These are phyloP conservation scores for Ambispora gerdemannii DNA, from an alignment of 192 early-diverging fungal genomes.

Conservation along the genomic window DNA sequence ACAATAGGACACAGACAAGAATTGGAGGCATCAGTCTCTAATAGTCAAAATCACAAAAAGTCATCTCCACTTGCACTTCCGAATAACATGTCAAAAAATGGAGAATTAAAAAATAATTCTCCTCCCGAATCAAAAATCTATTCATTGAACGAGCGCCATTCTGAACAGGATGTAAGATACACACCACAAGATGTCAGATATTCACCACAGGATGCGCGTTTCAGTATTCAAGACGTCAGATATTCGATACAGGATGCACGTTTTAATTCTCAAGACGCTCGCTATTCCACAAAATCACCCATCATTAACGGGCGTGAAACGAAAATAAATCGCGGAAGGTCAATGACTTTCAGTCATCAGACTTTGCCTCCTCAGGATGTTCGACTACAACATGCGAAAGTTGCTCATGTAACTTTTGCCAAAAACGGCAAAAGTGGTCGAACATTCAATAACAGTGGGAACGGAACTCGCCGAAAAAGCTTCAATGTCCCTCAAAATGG, in stretches of 20 bases:
- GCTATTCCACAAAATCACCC: not conserved
- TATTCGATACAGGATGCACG: slow-evolving; percentile 1
- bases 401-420: no score
- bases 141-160: not conserved
- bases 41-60: no score
- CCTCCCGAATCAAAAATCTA: not conserved
- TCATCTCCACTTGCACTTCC: no score
- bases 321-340: slow-evolving; percentile 6
- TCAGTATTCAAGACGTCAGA: not conserved
- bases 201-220: slow-evolving; percentile 27
- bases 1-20: slow-evolving; percentile 23
- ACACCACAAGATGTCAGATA: slow-evolving; percentile 1
- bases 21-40: no score
- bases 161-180: not conserved
- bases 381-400: no score
- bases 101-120: not conserved
- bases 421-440: no score
- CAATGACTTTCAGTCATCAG: not conserved
- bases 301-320: not conserved
- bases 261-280: slow-evolving; percentile 3
- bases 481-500: no score
- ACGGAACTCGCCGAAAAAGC: no score
- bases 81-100: not conserved
- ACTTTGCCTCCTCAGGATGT: not conserved
- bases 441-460: no score